Evolutionary conservation across 208 protist genomes (phyloP).

Genomic region (Jaenimonas drosophilae): DNA sequence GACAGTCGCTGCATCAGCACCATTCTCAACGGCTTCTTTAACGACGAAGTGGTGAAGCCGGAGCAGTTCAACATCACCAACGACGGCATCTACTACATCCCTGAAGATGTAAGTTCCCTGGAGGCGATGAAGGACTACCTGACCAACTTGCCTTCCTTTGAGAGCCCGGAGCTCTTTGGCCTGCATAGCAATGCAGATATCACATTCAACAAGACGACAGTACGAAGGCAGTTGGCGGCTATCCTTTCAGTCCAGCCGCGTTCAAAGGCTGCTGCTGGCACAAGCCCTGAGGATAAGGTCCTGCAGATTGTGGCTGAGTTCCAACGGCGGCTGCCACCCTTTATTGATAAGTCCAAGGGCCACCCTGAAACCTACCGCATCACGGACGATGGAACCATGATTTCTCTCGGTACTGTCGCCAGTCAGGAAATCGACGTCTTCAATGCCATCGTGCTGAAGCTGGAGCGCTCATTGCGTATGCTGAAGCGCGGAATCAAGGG

Average conservation of each 20-base stretch:
- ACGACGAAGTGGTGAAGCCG: conserved; percentile 40
- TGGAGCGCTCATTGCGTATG: conserved; percentile 57
- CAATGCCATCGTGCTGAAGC: conserved; percentile 72
- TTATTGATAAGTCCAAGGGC: conserved; percentile 75
- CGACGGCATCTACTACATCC: conserved; percentile 83
- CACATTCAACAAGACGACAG: conserved; percentile 86
- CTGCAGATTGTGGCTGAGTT: conserved; percentile 74
- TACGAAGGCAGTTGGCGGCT: conserved; percentile 70
- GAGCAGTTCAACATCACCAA: conserved; percentile 67
- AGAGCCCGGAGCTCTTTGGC: conserved; percentile 92
- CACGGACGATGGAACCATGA: conserved; percentile 78
- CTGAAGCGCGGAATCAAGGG: conserved; percentile 82
- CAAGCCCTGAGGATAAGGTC: conserved; percentile 65
- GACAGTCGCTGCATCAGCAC: conserved; percentile 77
- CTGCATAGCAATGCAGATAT: conserved; percentile 95
- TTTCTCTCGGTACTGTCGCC: conserved; percentile 85
- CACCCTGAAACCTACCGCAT: conserved; percentile 82
- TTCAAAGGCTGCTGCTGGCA: conserved; percentile 34
- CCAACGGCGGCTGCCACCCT: conserved; percentile 48
- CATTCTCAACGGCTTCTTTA: conserved; percentile 72
- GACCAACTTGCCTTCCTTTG: conserved; percentile 83
- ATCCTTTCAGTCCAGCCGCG: conserved; percentile 90
- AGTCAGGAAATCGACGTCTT: conserved; percentile 89
- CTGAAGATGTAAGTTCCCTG: conserved; percentile 56
- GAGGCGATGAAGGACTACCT: conserved; percentile 61